Evolutionary conservation across 192 early-diverging fungal genomes (phyloP), one percentile per base, ranked within the genome.

Genomic region (Rhizoclosmatium sp.): DNA sequence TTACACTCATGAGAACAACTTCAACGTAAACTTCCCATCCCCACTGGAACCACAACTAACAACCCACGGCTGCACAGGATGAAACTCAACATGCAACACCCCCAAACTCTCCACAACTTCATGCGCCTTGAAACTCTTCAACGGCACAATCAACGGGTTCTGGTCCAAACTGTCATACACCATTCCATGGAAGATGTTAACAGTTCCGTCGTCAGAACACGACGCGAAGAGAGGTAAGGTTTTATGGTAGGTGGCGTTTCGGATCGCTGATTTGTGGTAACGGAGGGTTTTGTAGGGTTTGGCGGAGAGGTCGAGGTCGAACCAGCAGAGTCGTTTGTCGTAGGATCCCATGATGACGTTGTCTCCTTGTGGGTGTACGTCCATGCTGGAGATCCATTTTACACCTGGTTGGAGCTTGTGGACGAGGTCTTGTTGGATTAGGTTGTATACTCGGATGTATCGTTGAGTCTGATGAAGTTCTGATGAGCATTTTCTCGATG

Each of bases 71-170:
- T 99, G 96, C 41, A 91, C 92, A 39, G 98, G 98, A 84, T 99
- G 98, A 87, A 95, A 99, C 78, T 94, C 89, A 64, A 90, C 92
- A 75, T 93, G 89, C 45, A 98, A 86, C 80, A 69, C 86, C 89
- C 93, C 93, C 16, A 97, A 86, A 62, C 86, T 86, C 76, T 94
- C 92, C 41, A 89, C 87, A 60, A 90, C 82, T 61, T 89, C 76
- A 83, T 98, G 96, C 71, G 90, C 93, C 56, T 91, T 90, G 56
- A 99, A 84, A 47, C 94, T 94, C 89, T 98, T 98, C 46, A 99
- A 92, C n/a, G 98, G 98, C 47, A 98, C 96, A 85, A 99, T 96
- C 74, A 99, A 85, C 62, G 98, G 98, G 87, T 99, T 98, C 83
- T 94, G 93, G 78, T 98, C 87, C 82, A 99, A 87, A 84, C 98